Percentiles rank a stretch among this genome's conserved stretches.
Evolutionary conservation across 805 yeast genomes (phyloP).

Genomic region (Candida xyloterini): DNA sequence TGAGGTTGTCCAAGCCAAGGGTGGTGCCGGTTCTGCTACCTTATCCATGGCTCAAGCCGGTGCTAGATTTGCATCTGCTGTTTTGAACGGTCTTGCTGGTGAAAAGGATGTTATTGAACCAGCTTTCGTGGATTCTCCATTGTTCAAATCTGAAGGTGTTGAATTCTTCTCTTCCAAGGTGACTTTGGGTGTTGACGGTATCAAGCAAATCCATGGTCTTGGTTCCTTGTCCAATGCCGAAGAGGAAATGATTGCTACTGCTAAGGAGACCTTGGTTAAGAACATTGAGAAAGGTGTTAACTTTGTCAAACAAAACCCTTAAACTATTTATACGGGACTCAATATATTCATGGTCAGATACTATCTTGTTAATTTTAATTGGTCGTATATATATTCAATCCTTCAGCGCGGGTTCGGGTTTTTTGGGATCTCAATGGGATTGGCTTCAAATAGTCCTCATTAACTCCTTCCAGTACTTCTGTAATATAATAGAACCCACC

Average conservation of each 20-base stretch:
- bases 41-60: conserved; percentile 87
- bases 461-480: conserved; percentile 47
- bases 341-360: conserved; percentile 1
- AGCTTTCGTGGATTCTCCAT: conserved; percentile 67
- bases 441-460: conserved; percentile 32
- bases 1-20: conserved; percentile 82
- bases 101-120: conserved; percentile 49
- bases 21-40: conserved; percentile 83
- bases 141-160: conserved; percentile 84
- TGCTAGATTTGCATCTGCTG: conserved; percentile 66
- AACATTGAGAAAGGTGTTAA: conserved; percentile 93
- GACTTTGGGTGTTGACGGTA: conserved; percentile 91
- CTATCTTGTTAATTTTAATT: conserved; percentile 12
- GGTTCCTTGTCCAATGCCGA: conserved; percentile 75
- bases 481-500: conserved; percentile 78
- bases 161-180: conserved; percentile 95
- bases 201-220: conserved; percentile 72
- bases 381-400: conserved; percentile 32
- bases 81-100: conserved; percentile 53
- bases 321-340: conserved; percentile 19
- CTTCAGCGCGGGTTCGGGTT: conserved; percentile 18
- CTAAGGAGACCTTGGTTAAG: conserved; percentile 85
- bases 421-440: conserved; percentile 27
- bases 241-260: conserved; percentile 75
- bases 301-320: conserved; percentile 74